phyloP scores from a whole-genome alignment of 1,284 basidiomycete genomes.

The Malassezia japonica region DNA sequence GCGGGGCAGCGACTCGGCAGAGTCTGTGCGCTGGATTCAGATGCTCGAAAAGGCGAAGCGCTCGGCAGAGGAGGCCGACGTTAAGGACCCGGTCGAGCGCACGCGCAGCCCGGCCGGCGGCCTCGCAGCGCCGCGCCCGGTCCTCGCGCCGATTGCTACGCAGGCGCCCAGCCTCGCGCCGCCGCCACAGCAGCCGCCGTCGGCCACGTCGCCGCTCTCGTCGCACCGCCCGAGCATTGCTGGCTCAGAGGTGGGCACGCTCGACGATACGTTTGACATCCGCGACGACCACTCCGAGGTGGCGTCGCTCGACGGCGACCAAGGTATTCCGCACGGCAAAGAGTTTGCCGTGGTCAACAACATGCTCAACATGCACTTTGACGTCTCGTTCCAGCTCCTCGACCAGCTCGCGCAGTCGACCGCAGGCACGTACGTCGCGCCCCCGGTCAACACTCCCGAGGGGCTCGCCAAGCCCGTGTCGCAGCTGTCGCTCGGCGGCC shows the following conservation, averaged over 20 bases:
- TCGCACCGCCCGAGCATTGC: too few species aligned
- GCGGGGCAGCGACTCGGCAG: constrained; percentile 61
- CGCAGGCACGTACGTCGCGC: background rate
- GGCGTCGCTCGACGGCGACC: constrained; percentile 49
- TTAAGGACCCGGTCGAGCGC: background rate
- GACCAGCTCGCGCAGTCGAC: constrained; percentile 20
- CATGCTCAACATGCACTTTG: constrained; percentile 66
- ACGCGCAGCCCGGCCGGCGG: background rate
- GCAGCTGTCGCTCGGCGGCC: constrained; percentile 16
- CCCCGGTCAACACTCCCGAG: background rate
- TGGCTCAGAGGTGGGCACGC: too few species aligned
- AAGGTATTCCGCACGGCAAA: constrained; percentile 59
- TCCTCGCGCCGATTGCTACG: too few species aligned
- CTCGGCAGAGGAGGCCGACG: constrained; percentile 26
- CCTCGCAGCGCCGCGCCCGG: too few species aligned
- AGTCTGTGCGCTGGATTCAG: constrained; percentile 43
- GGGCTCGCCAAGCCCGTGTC: constrained; percentile 1
- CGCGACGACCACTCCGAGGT: constrained; percentile 22
- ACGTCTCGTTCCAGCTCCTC: constrained; percentile 64
- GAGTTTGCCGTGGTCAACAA: constrained; percentile 68
- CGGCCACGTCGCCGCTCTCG: background rate
- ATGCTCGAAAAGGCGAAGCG: constrained; percentile 39
- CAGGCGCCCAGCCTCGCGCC: too few species aligned
- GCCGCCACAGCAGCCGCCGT: too few species aligned
- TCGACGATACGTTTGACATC: background rate